phyloP scores from a whole-genome alignment of 805 yeast species.

The Ascoidea rubescens region DNA sequence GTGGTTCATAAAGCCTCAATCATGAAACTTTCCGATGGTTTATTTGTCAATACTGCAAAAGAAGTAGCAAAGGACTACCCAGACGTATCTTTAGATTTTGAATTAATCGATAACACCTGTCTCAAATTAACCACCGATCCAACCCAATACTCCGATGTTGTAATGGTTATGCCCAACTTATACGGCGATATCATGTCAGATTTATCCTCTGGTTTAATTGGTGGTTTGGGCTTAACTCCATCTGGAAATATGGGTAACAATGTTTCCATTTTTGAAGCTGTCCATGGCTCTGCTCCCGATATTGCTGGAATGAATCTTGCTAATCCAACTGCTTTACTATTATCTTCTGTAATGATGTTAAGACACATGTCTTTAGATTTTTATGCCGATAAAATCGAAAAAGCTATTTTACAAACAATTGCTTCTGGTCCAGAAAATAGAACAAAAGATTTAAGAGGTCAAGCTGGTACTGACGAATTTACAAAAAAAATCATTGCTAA shows the following conservation, averaged over 20 bases:
- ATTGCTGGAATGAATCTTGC: constrained; percentile 98
- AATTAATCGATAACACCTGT: constrained; percentile 92
- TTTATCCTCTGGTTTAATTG: constrained; percentile 92
- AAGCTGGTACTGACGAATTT: constrained; percentile 78
- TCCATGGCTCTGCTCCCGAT: constrained; percentile 99
- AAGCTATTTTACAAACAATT: constrained; percentile 62
- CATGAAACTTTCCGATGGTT: constrained; percentile 97
- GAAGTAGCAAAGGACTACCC: constrained; percentile 77
- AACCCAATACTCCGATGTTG: constrained; percentile 69
- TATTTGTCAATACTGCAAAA: constrained; percentile 84
- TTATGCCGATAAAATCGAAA: constrained; percentile 76
- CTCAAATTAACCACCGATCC: constrained; percentile 86
- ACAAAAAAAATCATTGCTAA: constrained; percentile 81
- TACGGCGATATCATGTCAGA: constrained; percentile 99
- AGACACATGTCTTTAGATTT: constrained; percentile 88
- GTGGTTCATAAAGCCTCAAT: constrained; percentile 98
- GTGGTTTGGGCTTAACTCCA: constrained; percentile 98
- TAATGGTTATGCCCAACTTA: constrained; percentile 97
- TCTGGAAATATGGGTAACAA: constrained; percentile 99
- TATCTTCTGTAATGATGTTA: constrained; percentile 97
- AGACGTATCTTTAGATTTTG: constrained; percentile 68
- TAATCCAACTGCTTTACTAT: constrained; percentile 93
- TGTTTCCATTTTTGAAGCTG: constrained; percentile 97
- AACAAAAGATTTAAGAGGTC: constrained; percentile 92
- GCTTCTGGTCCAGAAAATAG: constrained; percentile 94